Evolutionary conservation across 1,139 yeast genomes (phyloP).

Genomic region (Blastobotrys capitulatus): DNA sequence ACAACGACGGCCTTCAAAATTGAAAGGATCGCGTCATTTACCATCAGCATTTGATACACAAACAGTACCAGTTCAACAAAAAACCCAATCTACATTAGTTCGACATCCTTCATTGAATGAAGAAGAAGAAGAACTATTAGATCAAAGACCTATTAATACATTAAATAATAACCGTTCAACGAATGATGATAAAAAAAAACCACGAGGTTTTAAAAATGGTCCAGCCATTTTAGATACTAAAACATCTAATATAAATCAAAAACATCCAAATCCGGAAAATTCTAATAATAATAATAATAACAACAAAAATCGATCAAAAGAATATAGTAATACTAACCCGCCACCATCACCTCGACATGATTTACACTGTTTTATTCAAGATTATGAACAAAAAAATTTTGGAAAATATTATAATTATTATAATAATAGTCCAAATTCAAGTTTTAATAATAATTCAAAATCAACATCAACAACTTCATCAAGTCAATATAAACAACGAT

Average conservation of each 20-base stretch:
- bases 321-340: background rate
- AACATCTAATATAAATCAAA: background rate
- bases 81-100: background rate
- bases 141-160: background rate
- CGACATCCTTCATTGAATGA: slow-evolving; percentile 1
- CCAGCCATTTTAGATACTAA: background rate
- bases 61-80: background rate
- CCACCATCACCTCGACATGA: slow-evolving; percentile 4
- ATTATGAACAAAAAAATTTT: background rate
- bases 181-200: background rate
- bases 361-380: background rate
- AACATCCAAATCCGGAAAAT: background rate
- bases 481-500: background rate
- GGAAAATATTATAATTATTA: background rate
- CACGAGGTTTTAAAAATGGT: background rate
- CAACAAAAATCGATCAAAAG: background rate
- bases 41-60: slow-evolving; percentile 7
- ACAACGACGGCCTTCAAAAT: slow-evolving; percentile 1
- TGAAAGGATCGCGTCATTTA: slow-evolving; percentile 2
- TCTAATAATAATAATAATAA: background rate
- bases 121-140: background rate
- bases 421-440: background rate
- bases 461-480: background rate
- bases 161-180: background rate
- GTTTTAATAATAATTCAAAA: background rate